phyloP scores from a whole-genome alignment of 73 alveolate genomes.

The Blepharisma japonicum region DNA sequence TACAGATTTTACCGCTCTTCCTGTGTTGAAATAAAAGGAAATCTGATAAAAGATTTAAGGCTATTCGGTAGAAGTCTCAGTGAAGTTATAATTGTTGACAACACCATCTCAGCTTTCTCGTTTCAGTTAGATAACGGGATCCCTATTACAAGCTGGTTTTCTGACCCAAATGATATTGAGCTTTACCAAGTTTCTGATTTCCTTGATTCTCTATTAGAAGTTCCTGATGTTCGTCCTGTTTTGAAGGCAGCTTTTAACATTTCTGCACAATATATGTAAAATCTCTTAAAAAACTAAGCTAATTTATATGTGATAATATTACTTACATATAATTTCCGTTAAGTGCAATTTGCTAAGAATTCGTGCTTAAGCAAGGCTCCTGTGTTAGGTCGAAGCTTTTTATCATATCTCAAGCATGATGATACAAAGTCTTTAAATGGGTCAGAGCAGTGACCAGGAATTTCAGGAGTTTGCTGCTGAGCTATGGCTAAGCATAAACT shows the following conservation, averaged over 20 bases:
- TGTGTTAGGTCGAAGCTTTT: constrained; percentile 47
- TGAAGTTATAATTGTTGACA: constrained; percentile 54
- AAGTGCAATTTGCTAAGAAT: constrained; percentile 35
- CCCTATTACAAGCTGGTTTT: constrained; percentile 46
- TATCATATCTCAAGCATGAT: constrained; percentile 74
- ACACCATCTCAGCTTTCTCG: constrained; percentile 42
- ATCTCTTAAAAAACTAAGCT: too few species aligned
- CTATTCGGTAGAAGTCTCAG: constrained; percentile 41
- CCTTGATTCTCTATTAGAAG: too few species aligned
- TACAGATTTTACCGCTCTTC: constrained; percentile 43
- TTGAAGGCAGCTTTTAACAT: too few species aligned
- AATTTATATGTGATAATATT: too few species aligned
- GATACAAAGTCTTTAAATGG: constrained; percentile 72
- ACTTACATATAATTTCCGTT: background rate
- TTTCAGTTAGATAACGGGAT: constrained; percentile 50
- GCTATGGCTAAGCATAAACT: constrained; percentile 67
- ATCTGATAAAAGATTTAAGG: constrained; percentile 44
- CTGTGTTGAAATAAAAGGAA: constrained; percentile 40
- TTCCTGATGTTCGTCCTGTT: too few species aligned
- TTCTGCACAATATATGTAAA: too few species aligned
- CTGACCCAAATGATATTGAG: constrained; percentile 48
- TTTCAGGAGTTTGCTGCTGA: constrained; percentile 73
- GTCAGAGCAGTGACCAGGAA: constrained; percentile 75
- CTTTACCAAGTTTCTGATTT: constrained; percentile 11
- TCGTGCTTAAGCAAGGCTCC: constrained; percentile 42